phyloP scores from a whole-genome alignment of 2,329 filamentous ascomycete species.

The Nemania abortiva region DNA sequence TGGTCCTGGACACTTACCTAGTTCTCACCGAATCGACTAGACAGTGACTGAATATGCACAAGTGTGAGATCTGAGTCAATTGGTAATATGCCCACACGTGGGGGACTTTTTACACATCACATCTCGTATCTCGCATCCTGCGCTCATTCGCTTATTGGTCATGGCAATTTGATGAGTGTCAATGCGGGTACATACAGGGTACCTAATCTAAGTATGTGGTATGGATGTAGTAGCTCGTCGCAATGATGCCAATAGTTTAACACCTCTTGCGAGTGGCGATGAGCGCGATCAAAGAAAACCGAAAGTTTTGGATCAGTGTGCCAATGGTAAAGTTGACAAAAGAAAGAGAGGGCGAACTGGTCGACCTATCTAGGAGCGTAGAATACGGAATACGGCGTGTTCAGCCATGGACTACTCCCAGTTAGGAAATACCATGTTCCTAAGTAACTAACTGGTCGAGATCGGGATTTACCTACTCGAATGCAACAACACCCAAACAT shows the following conservation, averaged over 20 bases:
- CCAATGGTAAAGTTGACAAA: not conserved
- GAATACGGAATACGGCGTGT: constrained; percentile 26
- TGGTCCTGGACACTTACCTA: not conserved
- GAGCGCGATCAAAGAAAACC: not conserved
- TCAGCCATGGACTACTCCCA: constrained; percentile 4
- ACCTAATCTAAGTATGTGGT: not conserved
- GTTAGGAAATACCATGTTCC: constrained; percentile 12
- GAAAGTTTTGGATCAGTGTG: not conserved
- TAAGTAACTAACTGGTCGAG: not conserved
- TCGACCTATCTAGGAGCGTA: not conserved
- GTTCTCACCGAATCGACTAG: constrained; percentile 9
- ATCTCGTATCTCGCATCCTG: constrained; percentile 32
- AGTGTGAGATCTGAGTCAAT: constrained; percentile 24
- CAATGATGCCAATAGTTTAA: not conserved
- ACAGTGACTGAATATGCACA: not conserved
- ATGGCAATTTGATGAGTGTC: not conserved
- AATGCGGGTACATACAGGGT: constrained; percentile 3
- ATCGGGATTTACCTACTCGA: no score
- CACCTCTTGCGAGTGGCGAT: not conserved
- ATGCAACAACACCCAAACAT: not conserved
- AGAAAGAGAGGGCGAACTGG: not conserved
- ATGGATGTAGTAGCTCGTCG: not conserved
- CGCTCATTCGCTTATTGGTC: constrained; percentile 16
- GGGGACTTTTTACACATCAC: not conserved
- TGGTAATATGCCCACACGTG: not conserved